Percentiles rank a stretch among this genome's conserved stretches.
phyloP scores from a whole-genome alignment of 2,329 filamentous ascomycete genomes.

The Epichloe hybrida region DNA sequence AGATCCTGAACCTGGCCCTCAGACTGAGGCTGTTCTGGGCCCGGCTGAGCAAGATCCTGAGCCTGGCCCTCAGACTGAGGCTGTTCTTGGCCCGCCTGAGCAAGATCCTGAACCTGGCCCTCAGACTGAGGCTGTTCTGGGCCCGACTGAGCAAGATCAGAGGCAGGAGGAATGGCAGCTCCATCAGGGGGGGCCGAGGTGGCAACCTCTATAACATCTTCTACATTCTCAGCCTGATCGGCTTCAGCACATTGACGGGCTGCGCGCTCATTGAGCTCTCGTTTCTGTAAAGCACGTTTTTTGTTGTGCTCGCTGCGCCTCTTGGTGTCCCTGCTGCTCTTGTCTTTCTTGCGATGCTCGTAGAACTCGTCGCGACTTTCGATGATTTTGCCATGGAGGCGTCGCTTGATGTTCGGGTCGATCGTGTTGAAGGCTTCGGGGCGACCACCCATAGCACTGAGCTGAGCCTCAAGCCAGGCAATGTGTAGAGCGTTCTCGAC shows the following conservation, averaged over 20 bases:
- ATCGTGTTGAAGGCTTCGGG: constrained; percentile 1
- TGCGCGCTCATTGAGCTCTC: constrained; percentile 3
- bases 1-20: neutral
- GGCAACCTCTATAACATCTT: neutral
- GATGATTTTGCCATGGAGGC: neutral
- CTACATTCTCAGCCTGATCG: neutral
- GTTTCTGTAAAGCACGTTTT: constrained; percentile 3
- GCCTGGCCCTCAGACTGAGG: neutral
- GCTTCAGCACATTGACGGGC: constrained; percentile 2
- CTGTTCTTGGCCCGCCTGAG: neutral
- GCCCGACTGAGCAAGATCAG: neutral
- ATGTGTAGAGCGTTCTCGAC: constrained; percentile 7
- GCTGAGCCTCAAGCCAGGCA: constrained; percentile 4
- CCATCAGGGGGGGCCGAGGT: neutral
- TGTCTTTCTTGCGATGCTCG: constrained; percentile 3
- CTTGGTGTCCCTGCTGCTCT: neutral
- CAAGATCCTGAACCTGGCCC: neutral
- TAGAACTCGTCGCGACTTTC: neutral
- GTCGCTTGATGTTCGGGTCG: neutral
- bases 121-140: neutral
- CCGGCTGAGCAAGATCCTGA: neutral
- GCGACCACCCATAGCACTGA: constrained; percentile 1
- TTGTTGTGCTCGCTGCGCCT: constrained; percentile 1
- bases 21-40: neutral
- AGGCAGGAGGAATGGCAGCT: neutral